phyloP scores from a whole-genome alignment of 75 land plant species.

The Isoetes taiwanensis region DNA sequence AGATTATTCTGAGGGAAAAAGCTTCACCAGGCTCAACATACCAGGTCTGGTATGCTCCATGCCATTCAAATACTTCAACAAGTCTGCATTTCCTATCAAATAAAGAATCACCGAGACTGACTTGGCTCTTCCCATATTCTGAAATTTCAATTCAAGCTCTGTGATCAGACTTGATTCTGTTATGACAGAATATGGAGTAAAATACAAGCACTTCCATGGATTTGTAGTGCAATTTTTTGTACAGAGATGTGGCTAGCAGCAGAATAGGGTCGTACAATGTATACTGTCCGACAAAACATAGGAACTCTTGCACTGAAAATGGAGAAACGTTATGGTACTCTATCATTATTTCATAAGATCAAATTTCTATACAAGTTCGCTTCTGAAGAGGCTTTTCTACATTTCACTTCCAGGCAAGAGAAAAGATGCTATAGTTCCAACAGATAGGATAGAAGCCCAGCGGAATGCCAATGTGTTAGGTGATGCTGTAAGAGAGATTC shows the following conservation, averaged over 20 bases:
- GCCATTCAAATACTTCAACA: too few species aligned
- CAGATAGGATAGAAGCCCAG: constrained; percentile 62
- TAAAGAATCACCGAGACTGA: too few species aligned
- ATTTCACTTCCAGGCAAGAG: constrained; percentile 34
- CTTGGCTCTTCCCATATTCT: too few species aligned
- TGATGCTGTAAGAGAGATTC: constrained; percentile 73
- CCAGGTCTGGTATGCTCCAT: too few species aligned
- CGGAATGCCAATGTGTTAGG: constrained; percentile 73
- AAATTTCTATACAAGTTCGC: too few species aligned
- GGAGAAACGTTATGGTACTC: constrained; percentile 90
- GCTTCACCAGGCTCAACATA: constrained; percentile 35
- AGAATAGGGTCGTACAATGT: constrained; percentile 96
- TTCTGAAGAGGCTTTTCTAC: not conserved
- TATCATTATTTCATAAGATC: too few species aligned
- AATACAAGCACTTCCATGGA: too few species aligned
- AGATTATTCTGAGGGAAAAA: constrained; percentile 42
- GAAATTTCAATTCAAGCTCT: too few species aligned
- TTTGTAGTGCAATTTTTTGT: constrained; percentile 88
- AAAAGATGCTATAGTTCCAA: constrained; percentile 32
- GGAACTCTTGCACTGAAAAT: constrained; percentile 80
- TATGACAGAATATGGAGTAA: too few species aligned
- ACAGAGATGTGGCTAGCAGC: constrained; percentile 98
- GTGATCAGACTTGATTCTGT: too few species aligned
- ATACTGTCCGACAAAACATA: constrained; percentile 85
- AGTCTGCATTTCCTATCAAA: too few species aligned